Percentiles rank a stretch among this genome's conserved stretches.
Evolutionary conservation across 108 stramenopile genomes (phyloP).

Genomic region (Skeletonema tropicum): DNA sequence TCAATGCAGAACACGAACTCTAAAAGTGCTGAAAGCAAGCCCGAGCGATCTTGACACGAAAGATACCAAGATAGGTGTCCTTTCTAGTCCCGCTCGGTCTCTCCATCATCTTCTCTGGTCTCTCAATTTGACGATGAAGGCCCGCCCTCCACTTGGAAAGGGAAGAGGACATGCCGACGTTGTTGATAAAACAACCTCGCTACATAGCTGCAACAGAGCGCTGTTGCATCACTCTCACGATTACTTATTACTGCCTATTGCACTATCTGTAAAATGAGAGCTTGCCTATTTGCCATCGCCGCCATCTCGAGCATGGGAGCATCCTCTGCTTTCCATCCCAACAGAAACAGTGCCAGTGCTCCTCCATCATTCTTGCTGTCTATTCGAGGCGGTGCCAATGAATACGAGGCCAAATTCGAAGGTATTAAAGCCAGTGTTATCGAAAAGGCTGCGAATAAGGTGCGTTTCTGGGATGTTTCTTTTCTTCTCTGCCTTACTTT

Average conservation of each 20-base stretch:
- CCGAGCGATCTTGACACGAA: not conserved
- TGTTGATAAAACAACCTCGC: not conserved
- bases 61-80: not conserved
- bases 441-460: constrained; percentile 49
- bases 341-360: constrained; percentile 1
- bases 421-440: constrained; percentile 33
- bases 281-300: constrained; percentile 23
- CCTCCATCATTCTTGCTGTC: constrained; percentile 38
- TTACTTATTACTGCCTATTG: not conserved
- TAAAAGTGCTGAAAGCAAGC: too few species aligned
- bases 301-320: constrained; percentile 7
- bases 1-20: too few species aligned
- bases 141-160: not conserved
- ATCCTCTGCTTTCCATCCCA: not conserved
- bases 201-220: not conserved
- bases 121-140: too few species aligned
- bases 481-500: not conserved
- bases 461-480: constrained; percentile 7
- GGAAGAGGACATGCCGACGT: not conserved
- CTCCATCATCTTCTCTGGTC: too few species aligned
- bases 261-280: constrained; percentile 20
- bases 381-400: constrained; percentile 45
- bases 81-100: not conserved
- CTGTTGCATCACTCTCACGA: not conserved
- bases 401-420: constrained; percentile 42